Conservation (phyloP, 257 asterid species). For the Solanum paucissectum region DNA sequence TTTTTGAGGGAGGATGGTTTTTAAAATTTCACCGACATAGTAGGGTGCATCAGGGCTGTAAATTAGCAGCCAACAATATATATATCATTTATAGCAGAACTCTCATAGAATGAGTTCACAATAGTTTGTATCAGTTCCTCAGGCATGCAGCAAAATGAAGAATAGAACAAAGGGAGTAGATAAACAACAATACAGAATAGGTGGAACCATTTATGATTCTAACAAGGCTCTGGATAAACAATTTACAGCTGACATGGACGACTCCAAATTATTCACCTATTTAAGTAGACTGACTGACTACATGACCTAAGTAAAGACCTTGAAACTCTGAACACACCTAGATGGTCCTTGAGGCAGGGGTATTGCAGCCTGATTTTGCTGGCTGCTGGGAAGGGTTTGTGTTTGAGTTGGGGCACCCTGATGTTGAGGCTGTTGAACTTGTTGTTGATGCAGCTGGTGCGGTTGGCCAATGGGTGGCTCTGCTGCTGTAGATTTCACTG, state of each 20-base stretch:
- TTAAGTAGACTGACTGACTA: slow-evolving; percentile 42
- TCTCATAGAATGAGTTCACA: not conserved
- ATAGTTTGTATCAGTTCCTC: not conserved
- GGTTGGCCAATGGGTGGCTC: slow-evolving; percentile 42
- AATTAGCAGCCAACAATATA: not conserved
- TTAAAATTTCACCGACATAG: not conserved
- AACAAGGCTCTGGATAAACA: not conserved
- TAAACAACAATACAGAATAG: not conserved
- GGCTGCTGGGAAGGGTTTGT: slow-evolving; percentile 47
- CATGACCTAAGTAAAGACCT: slow-evolving; percentile 72
- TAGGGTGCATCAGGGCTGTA: not conserved
- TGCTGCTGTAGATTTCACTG: slow-evolving; percentile 19
- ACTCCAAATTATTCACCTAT: slow-evolving; percentile 29
- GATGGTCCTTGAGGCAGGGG: slow-evolving; percentile 96
- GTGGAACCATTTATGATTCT: not conserved
- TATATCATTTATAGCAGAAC: not conserved
- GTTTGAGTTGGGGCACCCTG: slow-evolving; percentile 22
- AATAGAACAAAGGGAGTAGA: not conserved
- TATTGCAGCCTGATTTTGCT: slow-evolving; percentile 61
- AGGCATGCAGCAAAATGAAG: not conserved
- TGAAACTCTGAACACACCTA: slow-evolving; percentile 84
- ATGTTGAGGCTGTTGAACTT: slow-evolving; percentile 46
- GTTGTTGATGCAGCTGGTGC: slow-evolving; percentile 26
- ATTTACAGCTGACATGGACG: slow-evolving; percentile 48
- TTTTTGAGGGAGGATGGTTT: not conserved